Base-by-base conservation (phyloP, 495 filamentous ascomycete genomes). In the Neurospora sublineolata region DNA sequence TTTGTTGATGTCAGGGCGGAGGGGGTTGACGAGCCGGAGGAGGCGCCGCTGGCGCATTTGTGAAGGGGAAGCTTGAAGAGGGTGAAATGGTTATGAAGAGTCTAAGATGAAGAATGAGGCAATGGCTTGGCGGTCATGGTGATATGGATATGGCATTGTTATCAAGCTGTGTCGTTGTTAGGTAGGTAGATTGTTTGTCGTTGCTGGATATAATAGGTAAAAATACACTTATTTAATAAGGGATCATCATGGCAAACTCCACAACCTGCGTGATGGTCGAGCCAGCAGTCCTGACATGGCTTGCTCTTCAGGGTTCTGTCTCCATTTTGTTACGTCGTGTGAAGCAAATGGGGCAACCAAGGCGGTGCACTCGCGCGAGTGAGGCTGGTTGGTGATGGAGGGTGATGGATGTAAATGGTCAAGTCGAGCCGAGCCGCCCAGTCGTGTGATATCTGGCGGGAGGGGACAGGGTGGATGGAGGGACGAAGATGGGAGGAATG, bases 1-100 rank as follows among this genome's bases (percentile, higher is more conserved):
- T 80, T 81, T 70, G 73, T 79, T 33, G 75, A 80, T 69, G 75
- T 77, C 6, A 60, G 36, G 12, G 40, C 6, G 5, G 58, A 67
- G 44, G 60, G 37, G 2, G 52, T 4, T 60, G 23, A 27, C 6
- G 23, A 12, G 14, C 12, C 39, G 20, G 46, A 33, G 2, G 27
- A 9, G 30, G 27, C 23, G 52, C 3, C 23, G 12, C 23, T 33
- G 27, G 52, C 27, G 52, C 52, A 60, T 18, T 33, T 18, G 27
- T 60, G 27, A 60, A 9, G 52, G 0, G 23, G 6, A 16, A 30
- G 52, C 52, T 60, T 30, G 11, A 16, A 60, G 23, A 30, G 14
- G 27, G 12, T 58, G 20, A 27, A 58, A 23, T 27, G 20, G 12
- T 30, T 23, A 58, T 5, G 46, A 58, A 27, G 12, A 30, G 46